phyloP scores from a whole-genome alignment of 2,329 filamentous ascomycete species.

The Penicillium crustosum region DNA sequence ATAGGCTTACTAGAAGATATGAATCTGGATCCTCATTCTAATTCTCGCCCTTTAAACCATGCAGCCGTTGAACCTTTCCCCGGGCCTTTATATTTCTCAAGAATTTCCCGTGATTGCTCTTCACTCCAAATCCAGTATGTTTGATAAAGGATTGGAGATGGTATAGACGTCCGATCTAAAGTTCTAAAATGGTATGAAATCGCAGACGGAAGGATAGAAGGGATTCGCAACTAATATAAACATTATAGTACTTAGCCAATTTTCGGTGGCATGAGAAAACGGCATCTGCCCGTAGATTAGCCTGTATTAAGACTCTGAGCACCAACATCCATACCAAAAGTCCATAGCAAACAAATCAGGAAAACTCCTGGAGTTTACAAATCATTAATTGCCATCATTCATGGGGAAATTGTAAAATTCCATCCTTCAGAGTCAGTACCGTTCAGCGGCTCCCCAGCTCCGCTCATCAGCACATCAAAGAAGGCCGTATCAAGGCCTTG shows the following conservation, averaged over 20 bases:
- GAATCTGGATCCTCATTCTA: not conserved
- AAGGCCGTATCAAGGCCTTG: conserved; percentile 2
- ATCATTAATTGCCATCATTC: not conserved
- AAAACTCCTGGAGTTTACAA: not conserved
- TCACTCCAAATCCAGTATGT: too few relatives aligned
- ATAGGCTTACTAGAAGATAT: not conserved
- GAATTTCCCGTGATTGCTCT: too few relatives aligned
- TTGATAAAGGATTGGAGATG: too few relatives aligned
- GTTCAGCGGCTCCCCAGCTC: not conserved
- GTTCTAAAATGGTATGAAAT: too few relatives aligned
- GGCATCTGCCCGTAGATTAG: not conserved
- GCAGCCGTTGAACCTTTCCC: too few relatives aligned
- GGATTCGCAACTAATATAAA: too few relatives aligned
- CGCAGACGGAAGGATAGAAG: too few relatives aligned
- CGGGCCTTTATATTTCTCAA: too few relatives aligned
- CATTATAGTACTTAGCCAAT: not conserved
- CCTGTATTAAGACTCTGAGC: not conserved
- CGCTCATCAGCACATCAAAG: conserved; percentile 3
- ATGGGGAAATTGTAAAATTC: not conserved
- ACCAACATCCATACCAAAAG: not conserved
- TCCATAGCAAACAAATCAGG: too few relatives aligned
- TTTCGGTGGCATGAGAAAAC: too few relatives aligned
- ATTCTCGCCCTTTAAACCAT: too few relatives aligned
- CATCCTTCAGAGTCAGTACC: not conserved
- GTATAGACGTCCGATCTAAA: too few relatives aligned